Conservation (phyloP, 2,329 filamentous ascomycete genomes). For the Cucurbitaria berberidis region DNA sequence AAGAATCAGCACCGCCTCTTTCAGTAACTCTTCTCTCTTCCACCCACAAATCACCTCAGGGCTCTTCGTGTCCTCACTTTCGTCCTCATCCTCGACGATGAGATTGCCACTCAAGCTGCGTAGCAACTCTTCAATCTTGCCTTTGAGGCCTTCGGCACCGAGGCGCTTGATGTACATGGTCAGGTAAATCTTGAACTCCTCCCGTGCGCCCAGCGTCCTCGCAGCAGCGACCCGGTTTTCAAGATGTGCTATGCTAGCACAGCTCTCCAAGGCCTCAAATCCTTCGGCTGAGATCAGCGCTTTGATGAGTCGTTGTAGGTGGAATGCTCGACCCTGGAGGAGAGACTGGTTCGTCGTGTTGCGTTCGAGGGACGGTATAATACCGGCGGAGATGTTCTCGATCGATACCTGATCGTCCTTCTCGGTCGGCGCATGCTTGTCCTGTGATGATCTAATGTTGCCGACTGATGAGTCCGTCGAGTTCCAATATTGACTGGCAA, state of each 20-base stretch:
- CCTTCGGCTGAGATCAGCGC: slow-evolving; percentile 85
- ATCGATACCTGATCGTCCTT: slow-evolving; percentile 59
- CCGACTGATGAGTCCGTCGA: slow-evolving; percentile 90
- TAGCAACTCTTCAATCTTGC: slow-evolving; percentile 92
- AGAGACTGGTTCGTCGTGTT: slow-evolving; percentile 94
- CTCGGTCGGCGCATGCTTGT: slow-evolving; percentile 36
- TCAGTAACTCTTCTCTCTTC: slow-evolving; percentile 85
- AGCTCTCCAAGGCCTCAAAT: slow-evolving; percentile 89
- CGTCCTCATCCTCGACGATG: slow-evolving; percentile 64
- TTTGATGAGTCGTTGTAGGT: slow-evolving; percentile 90
- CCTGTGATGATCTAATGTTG: slow-evolving; percentile 71
- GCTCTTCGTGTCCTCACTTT: slow-evolving; percentile 55
- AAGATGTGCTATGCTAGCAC: slow-evolving; percentile 89
- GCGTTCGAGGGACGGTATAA: slow-evolving; percentile 90
- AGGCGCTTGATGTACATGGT: slow-evolving; percentile 98
- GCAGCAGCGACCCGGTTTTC: slow-evolving; percentile 94
- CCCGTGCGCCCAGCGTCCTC: slow-evolving; percentile 79
- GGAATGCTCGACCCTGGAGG: slow-evolving; percentile 88
- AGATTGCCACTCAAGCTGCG: slow-evolving; percentile 79
- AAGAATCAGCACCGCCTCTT: slow-evolving; percentile 89
- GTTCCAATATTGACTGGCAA: slow-evolving; percentile 99
- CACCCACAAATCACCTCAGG: slow-evolving; percentile 86
- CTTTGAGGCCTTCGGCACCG: slow-evolving; percentile 83
- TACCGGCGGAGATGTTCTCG: slow-evolving; percentile 79
- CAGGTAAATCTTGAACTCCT: slow-evolving; percentile 94